Base-by-base conservation (phyloP, 2,329 filamentous ascomycete genomes). In the Chrysoporthe deuterocubensis region DNA sequence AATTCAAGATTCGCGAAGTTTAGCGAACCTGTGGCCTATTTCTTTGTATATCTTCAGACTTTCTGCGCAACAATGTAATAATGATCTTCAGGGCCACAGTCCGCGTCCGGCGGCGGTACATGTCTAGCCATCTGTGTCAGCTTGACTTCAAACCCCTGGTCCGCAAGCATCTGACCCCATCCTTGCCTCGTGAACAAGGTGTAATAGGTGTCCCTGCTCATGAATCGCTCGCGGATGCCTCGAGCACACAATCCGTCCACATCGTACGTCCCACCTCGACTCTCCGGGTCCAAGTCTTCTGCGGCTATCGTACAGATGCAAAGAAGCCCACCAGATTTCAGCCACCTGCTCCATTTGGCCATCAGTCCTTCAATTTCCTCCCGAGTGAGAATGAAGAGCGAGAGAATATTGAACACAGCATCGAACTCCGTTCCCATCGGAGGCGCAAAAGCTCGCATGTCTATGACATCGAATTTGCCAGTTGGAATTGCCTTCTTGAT, bases 341-440 rank as follows among this genome's bases (percentile, higher is more conserved):
- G 48, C 4, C 71, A 43, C 1, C 44, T 43, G 43, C 50, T 65
- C 4, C 70, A 59, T 48, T 70, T 70, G 4, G 48, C 54, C 1
- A 75, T 56, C 8, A 72, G 50, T 3, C 58, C 65, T 11, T 71
- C 69, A 26, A 76, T 77, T 9, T 74, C 74, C 48, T 70, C 69
- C 60, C 75, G 71, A 9, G 73, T 72, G 32, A 76, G 67, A 42
- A 67, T 72, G 37, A 73, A 73, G 13, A 76, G 73, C 26, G 76
- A 70, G 50, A 72, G 73, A 65, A 77, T 76, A 56, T 74, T 74
- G 18, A 71, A 66, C 26, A 72, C 74, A 18, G 72, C 71, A 40
- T 70, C 75, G 66, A 75, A 74, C 50, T 70, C 71, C 37, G 61
- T 62, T 3, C 48, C 70, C 1, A 54, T 42, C 2, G 62, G 65